Conservation (phyloP, 495 filamentous ascomycete genomes). For the Lophiotrema nucula region DNA sequence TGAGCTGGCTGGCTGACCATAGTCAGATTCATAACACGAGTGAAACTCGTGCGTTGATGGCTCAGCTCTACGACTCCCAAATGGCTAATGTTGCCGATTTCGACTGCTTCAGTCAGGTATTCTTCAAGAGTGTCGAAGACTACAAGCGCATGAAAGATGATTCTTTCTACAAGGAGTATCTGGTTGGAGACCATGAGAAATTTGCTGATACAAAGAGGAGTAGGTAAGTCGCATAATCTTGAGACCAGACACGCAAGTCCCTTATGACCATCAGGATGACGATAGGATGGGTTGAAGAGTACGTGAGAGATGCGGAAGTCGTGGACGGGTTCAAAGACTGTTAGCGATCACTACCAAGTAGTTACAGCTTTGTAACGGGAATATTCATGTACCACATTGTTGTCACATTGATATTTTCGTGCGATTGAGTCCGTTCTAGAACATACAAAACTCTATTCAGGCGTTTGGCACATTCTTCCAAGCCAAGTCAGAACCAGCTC, state of each 20-base stretch:
- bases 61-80: slow-evolving; percentile 30
- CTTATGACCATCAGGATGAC: slow-evolving; percentile 24
- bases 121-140: slow-evolving; percentile 28
- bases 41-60: slow-evolving; percentile 24
- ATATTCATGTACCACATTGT: too few relatives aligned
- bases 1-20: too few relatives aligned
- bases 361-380: too few relatives aligned
- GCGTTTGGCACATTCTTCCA: too few relatives aligned
- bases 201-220: slow-evolving; percentile 35
- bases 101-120: slow-evolving; percentile 31
- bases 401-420: too few relatives aligned
- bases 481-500: too few relatives aligned
- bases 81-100: slow-evolving; percentile 32
- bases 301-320: slow-evolving; percentile 21
- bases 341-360: too few relatives aligned
- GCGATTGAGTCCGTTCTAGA: too few relatives aligned
- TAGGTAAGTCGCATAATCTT: slow-evolving; percentile 12
- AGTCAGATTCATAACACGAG: slow-evolving; percentile 33
- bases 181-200: slow-evolving; percentile 35
- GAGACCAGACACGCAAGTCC: background rate
- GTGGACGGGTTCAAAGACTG: too few relatives aligned
- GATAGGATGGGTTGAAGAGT: slow-evolving; percentile 29
- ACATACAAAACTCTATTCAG: too few relatives aligned
- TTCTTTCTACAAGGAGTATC: slow-evolving; percentile 30
- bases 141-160: slow-evolving; percentile 35